phyloP scores from a whole-genome alignment of 2,329 filamentous ascomycete genomes.

The Cylindrodendrum hubeiense region DNA sequence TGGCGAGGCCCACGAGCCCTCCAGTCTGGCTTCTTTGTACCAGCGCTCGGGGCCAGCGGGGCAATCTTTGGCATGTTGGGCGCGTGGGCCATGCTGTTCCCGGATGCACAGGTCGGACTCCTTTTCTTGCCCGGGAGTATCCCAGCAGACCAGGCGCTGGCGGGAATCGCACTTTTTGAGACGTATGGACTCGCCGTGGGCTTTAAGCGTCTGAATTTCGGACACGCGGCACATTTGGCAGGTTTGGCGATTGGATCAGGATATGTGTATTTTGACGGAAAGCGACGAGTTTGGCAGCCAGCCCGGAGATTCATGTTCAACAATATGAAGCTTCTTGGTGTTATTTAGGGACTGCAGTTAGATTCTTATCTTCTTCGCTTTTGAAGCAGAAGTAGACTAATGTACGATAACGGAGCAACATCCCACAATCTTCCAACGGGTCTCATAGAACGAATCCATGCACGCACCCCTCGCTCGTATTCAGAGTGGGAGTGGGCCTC shows the following conservation, averaged over 20 bases:
- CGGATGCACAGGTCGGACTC: not conserved
- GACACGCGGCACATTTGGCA: conserved; percentile 3
- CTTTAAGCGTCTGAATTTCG: conserved; percentile 2
- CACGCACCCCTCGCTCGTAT: too few relatives aligned
- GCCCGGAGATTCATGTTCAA: conserved; percentile 1
- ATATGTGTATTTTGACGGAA: conserved; percentile 14
- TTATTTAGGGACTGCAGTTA: not conserved
- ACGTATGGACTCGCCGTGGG: conserved; percentile 1
- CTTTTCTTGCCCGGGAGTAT: conserved; percentile 2
- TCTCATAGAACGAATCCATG: too few relatives aligned
- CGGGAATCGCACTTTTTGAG: not conserved
- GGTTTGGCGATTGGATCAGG: conserved; percentile 8
- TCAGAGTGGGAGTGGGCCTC: too few relatives aligned
- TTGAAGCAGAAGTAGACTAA: too few relatives aligned
- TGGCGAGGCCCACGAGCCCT: not conserved
- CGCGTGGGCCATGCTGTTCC: conserved; percentile 5
- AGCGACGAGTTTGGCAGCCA: conserved; percentile 8
- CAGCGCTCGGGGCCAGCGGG: not conserved
- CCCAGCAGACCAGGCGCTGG: conserved; percentile 1
- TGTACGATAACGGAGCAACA: too few relatives aligned
- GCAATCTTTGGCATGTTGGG: conserved; percentile 4
- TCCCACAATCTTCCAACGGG: too few relatives aligned
- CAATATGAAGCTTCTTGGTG: conserved; percentile 2
- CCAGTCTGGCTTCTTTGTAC: not conserved
- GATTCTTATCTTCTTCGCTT: too few relatives aligned